A percentile compares a stretch with the other conserved stretches of the same genome.
These are phyloP conservation scores for Sarocladium strictum DNA, from an alignment of 2,329 filamentous ascomycete genomes.

Conservation along the genomic window DNA sequence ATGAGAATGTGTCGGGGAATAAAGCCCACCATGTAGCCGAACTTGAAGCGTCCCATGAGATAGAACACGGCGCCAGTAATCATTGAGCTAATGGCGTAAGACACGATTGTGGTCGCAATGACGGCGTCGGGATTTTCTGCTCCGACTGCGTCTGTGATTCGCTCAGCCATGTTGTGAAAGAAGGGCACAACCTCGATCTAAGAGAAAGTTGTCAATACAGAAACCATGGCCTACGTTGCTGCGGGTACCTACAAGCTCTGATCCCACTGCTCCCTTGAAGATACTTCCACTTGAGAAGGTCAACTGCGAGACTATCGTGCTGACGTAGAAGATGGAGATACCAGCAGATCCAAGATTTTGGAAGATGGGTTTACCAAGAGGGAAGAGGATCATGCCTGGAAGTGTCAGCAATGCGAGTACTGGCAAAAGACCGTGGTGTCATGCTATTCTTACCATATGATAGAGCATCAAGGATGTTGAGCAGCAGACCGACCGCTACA, in stretches of 20 bases:
- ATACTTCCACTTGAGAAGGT: conserved; percentile 83
- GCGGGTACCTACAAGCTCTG: conserved; percentile 65
- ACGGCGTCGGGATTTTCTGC: conserved; percentile 77
- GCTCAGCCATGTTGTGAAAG: conserved; percentile 96
- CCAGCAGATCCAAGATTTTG: conserved; percentile 82
- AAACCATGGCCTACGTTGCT: neutral
- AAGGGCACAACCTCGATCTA: conserved; percentile 96
- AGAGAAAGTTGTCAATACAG: neutral
- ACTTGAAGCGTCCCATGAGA: conserved; percentile 75
- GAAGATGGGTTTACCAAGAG: conserved; percentile 81
- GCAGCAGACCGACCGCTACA: conserved; percentile 78
- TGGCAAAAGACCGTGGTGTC: neutral
- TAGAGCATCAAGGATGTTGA: conserved; percentile 90
- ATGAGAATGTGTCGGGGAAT: conserved; percentile 95
- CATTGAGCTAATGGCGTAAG: conserved; percentile 85
- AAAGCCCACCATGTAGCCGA: conserved; percentile 92
- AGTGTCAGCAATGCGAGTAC: conserved; percentile 13
- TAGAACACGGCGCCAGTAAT: conserved; percentile 91
- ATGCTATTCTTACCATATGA: conserved; percentile 66
- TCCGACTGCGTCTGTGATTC: conserved; percentile 73
- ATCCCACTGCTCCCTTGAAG: conserved; percentile 87
- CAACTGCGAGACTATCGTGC: conserved; percentile 89
- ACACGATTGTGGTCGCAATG: conserved; percentile 87
- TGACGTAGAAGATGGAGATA: conserved; percentile 98
- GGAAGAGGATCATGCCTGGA: conserved; percentile 85